Conservation (phyloP, 805 yeast genomes). For the Barnettozyma botsteinii region DNA sequence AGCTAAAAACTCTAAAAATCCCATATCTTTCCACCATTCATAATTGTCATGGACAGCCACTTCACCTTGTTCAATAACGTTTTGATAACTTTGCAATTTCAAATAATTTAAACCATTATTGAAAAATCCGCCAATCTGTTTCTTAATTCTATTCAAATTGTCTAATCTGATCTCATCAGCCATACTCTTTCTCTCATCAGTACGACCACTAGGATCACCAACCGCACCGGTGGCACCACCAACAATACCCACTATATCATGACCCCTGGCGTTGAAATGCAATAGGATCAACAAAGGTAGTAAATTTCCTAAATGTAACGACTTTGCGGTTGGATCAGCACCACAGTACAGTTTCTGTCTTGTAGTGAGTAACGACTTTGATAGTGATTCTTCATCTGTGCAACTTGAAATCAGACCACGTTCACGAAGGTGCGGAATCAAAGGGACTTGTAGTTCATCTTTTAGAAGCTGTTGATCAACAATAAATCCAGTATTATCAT, state of each 20-base stretch:
- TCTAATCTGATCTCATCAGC: slow-evolving; percentile 42
- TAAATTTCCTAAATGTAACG: slow-evolving; percentile 86
- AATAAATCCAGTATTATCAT: slow-evolving; percentile 9
- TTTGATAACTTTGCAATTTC: slow-evolving; percentile 23
- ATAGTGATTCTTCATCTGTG: slow-evolving; percentile 28
- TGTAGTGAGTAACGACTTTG: slow-evolving; percentile 13
- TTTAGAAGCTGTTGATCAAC: slow-evolving; percentile 18
- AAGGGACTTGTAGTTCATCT: slow-evolving; percentile 32
- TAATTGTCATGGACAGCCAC: slow-evolving; percentile 54
- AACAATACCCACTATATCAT: slow-evolving; percentile 72
- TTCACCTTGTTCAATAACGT: slow-evolving; percentile 34
- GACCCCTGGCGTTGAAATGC: slow-evolving; percentile 83
- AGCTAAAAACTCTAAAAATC: slow-evolving; percentile 72
- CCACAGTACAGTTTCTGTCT: slow-evolving; percentile 71
- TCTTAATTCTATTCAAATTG: slow-evolving; percentile 55
- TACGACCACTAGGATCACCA: slow-evolving; percentile 94
- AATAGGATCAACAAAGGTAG: slow-evolving; percentile 80
- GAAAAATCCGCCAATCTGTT: slow-evolving; percentile 60
- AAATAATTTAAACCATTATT: slow-evolving; percentile 60
- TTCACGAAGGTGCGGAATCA: slow-evolving; percentile 35
- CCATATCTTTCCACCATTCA: slow-evolving; percentile 80
- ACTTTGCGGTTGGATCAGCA: slow-evolving; percentile 91
- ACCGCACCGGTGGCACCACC: slow-evolving; percentile 96
- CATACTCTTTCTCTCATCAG: slow-evolving; percentile 63
- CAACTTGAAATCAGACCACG: slow-evolving; percentile 43